Base-by-base conservation (phyloP, 768 basidiomycete species). In the Amanita fuliginea region DNA sequence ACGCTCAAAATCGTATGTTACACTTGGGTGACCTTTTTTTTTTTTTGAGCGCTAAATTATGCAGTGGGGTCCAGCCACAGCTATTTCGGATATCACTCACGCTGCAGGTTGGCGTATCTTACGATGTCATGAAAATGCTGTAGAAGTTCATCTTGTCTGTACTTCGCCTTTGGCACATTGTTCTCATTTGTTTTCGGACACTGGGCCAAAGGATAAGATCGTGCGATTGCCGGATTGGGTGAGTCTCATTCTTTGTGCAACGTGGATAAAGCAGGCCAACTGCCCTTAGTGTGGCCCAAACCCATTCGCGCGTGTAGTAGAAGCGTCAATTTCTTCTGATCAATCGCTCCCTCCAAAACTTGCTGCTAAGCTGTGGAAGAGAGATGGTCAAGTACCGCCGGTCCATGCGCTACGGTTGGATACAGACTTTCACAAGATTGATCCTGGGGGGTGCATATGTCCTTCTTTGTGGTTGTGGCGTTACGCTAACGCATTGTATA, bases 31-130 rank as follows among this genome's bases (percentile, higher is more conserved):
- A 19, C 19, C 22, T 24, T 24, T 24, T 24, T 24, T n/a, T n/a
- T 6, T 19, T 39, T 37, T 6, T 9, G 10, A 11, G 18, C 39
- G 21, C 3, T 42, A 26, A 32, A 10, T 9, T 14, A n/a, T 43
- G 7, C 39, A 60, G 58, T 62, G 58, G 60, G 59, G 59, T 3
- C 51, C 57, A 1, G 16, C 46, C 2, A 49, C 55, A 30, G 56
- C 64, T 2, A 62, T 70, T 36, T 60, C 66, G 1, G 70, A 72
- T 51, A 64, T 72, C 40, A 72, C 70, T 3, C 8, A 55, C 10
- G 69, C 68, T 24, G 69, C 68, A 14, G 68, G 67, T 36, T 72
- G 70, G 69, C 54, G 58, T 18, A 68, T 72, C 46, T 49, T 68
- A 30, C 65, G 60, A 49, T 72, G 70, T 47, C 56, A 67, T 46